Percentiles rank a stretch among this genome's conserved stretches.
These are phyloP conservation scores for Ceratocystiopsis sp. DNA, from an alignment of 2,329 filamentous ascomycete genomes.

Conservation along the genomic window DNA sequence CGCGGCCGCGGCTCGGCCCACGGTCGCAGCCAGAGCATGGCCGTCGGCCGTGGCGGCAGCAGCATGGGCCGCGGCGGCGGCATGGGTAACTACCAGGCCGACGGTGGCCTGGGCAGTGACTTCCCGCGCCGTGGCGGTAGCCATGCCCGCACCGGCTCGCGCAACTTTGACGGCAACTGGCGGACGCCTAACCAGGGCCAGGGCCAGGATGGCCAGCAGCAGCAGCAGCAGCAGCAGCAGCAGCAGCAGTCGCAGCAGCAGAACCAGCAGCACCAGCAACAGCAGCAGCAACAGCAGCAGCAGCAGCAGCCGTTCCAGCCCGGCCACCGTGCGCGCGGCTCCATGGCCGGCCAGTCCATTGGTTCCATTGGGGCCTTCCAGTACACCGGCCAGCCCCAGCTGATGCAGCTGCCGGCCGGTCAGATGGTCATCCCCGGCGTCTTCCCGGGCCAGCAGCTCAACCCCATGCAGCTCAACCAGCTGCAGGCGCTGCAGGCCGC, in stretches of 20 bases:
- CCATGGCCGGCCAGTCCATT: constrained; percentile 71
- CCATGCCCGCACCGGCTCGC: constrained; percentile 66
- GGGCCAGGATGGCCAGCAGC: constrained; percentile 39
- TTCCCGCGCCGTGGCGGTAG: constrained; percentile 64
- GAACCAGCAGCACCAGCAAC: constrained; percentile 35
- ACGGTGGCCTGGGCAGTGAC: constrained; percentile 28
- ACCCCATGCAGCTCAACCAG: constrained; percentile 74
- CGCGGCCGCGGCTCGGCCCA: constrained; percentile 42
- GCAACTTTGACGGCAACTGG: constrained; percentile 98
- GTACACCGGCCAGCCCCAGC: constrained; percentile 71
- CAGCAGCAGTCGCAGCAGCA: constrained; percentile 26
- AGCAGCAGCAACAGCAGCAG: constrained; percentile 34
- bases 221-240: constrained; percentile 26
- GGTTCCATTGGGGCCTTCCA: constrained; percentile 74
- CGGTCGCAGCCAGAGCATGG: constrained; percentile 83
- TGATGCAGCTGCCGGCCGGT: constrained; percentile 61
- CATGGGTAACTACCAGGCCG: constrained; percentile 30
- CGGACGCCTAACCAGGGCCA: constrained; percentile 58
- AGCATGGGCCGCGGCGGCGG: constrained; percentile 52
- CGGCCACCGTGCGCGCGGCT: constrained; percentile 72
- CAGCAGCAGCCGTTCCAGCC: constrained; percentile 58
- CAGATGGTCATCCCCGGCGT: constrained; percentile 78
- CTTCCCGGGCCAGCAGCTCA: constrained; percentile 68
- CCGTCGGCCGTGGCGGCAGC: constrained; percentile 50
- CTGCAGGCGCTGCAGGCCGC: constrained; percentile 84